These are phyloP conservation scores for Babesia caballi DNA, from an alignment of 169 alveolate genomes.

Conservation along the genomic window DNA sequence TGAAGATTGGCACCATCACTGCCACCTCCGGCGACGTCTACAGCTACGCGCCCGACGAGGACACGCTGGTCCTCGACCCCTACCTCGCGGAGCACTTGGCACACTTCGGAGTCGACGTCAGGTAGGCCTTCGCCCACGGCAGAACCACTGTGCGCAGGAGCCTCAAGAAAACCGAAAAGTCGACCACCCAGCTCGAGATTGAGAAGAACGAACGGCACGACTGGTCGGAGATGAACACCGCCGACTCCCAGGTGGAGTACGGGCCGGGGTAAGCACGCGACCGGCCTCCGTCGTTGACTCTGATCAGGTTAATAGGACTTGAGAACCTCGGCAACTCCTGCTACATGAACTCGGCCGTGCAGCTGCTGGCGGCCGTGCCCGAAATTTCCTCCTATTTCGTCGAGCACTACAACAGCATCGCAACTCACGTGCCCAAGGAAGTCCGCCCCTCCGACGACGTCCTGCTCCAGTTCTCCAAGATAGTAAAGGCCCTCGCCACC, in stretches of 20 bases:
- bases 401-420: conserved; percentile 22
- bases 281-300: conserved; percentile 45
- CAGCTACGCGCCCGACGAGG: conserved; percentile 87
- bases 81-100: conserved; percentile 82
- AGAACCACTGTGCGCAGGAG: conserved; percentile 6
- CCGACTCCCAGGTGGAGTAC: conserved; percentile 32
- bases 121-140: conserved; percentile 51
- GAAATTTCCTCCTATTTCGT: conserved; percentile 27
- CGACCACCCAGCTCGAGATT: conserved; percentile 80
- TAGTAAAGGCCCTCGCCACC: conserved; percentile 23
- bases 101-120: conserved; percentile 85
- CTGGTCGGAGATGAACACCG: conserved; percentile 74
- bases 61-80: conserved; percentile 83
- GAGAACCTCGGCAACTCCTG: conserved; percentile 84
- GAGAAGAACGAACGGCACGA: conserved; percentile 79
- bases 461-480: conserved; percentile 52
- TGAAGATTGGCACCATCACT: conserved; percentile 90
- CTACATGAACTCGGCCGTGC: conserved; percentile 80
- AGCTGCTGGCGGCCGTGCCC: conserved; percentile 32
- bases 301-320: conserved; percentile 69
- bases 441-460: conserved; percentile 25
- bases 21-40: conserved; percentile 88
- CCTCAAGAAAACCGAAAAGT: conserved; percentile 81
- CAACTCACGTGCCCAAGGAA: neutral
- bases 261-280: conserved; percentile 61